Conservation (phyloP, 768 basidiomycete genomes). For the Leccinellum luteum region DNA sequence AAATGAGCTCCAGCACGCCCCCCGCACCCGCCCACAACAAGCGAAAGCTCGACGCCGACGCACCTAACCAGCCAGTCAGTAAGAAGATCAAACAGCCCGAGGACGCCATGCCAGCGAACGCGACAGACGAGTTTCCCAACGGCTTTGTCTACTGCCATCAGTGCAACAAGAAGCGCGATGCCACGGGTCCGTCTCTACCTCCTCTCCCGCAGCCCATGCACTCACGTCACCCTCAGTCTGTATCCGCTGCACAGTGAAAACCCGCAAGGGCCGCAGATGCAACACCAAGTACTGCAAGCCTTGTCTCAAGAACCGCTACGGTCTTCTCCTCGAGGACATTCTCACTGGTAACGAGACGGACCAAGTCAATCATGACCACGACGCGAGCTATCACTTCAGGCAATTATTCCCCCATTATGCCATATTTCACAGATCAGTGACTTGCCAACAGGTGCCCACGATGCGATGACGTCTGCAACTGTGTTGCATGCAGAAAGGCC, state of each 20-base stretch:
- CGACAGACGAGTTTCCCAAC: conserved; percentile 32
- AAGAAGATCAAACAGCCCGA: conserved; percentile 33
- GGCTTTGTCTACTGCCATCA: conserved; percentile 66
- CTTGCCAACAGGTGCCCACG: conserved; percentile 56
- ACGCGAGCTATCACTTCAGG: conserved; percentile 51
- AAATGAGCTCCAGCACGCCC: conserved; percentile 31
- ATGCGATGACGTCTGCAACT: conserved; percentile 67
- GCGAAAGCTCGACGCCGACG: conserved; percentile 44
- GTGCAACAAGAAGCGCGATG: conserved; percentile 61
- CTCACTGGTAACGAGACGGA: conserved; percentile 36
- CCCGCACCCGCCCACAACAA: conserved; percentile 39
- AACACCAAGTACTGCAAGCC: conserved; percentile 57
- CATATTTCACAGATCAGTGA: conserved; percentile 11
- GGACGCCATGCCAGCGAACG: conserved; percentile 10
- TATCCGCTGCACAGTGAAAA: conserved; percentile 38
- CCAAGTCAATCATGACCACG: conserved; percentile 27
- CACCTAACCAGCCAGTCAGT: conserved; percentile 13
- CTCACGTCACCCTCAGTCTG: conserved; percentile 25
- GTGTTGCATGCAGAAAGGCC: conserved; percentile 60
- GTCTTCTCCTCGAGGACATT: conserved; percentile 39
- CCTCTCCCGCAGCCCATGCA: background rate
- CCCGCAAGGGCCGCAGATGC: conserved; percentile 43
- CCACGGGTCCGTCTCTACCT: conserved; percentile 38
- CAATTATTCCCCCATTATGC: conserved; percentile 25
- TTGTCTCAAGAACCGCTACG: conserved; percentile 70